Percentiles rank a stretch among this genome's conserved stretches.
Conservation (phyloP, 352 stramenopile genomes). For the Phytophthora sojae region DNA sequence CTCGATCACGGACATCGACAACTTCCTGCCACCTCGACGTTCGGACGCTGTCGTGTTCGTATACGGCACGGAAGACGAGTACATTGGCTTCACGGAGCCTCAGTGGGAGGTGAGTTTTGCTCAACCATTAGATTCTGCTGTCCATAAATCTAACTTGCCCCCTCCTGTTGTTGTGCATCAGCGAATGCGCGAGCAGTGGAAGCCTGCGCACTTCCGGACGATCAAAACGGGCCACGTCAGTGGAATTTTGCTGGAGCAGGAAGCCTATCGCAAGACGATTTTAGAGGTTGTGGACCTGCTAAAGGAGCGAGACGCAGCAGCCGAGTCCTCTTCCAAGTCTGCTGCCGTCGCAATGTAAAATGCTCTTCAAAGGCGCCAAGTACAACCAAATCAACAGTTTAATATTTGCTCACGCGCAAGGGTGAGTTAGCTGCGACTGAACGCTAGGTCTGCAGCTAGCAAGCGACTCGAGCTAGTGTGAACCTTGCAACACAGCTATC, state of each 20-base stretch:
- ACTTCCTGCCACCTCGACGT: conserved; percentile 70
- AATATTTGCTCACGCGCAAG: conserved; percentile 7
- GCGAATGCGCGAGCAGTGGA: conserved; percentile 68
- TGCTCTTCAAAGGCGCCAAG: not conserved
- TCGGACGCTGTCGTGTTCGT: conserved; percentile 81
- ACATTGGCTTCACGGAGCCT: conserved; percentile 66
- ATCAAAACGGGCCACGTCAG: conserved; percentile 81
- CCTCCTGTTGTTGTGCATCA: conserved; percentile 15
- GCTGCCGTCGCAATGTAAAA: conserved; percentile 9
- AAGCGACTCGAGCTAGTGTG: not conserved
- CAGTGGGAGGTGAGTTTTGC: conserved; percentile 60
- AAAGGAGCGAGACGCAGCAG: conserved; percentile 20
- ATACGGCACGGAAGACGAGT: conserved; percentile 80
- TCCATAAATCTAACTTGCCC: not conserved
- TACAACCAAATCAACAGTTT: conserved; percentile 3
- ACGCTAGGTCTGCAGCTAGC: conserved; percentile 12
- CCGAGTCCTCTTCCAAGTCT: conserved; percentile 19
- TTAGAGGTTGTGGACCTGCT: conserved; percentile 62
- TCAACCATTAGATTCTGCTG: not conserved
- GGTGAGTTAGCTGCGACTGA: conserved; percentile 8
- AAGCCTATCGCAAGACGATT: conserved; percentile 77
- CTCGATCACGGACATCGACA: conserved; percentile 86
- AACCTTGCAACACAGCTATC: conserved; percentile 3
- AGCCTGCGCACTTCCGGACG: conserved; percentile 59
- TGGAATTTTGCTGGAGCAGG: conserved; percentile 78